Evolutionary conservation across 1,284 basidiomycete genomes (phyloP).

Genomic region (Lignosus rhinocerotis): DNA sequence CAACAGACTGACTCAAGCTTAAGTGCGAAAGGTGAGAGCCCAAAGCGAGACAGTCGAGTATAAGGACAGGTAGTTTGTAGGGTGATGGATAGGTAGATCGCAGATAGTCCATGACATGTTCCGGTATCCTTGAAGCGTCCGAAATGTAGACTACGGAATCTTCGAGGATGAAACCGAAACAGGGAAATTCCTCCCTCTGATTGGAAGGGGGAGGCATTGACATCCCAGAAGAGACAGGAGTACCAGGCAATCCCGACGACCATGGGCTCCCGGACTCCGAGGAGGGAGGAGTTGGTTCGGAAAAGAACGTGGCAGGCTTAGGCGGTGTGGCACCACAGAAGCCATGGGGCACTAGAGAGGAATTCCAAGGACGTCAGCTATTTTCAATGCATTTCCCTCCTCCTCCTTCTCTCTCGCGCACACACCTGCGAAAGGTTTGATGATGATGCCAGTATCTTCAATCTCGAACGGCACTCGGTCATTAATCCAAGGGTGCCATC

Average conservation of each 20-base stretch:
- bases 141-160: constrained; percentile 68
- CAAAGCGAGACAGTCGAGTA: constrained; percentile 73
- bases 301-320: constrained; percentile 25
- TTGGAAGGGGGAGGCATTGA: constrained; percentile 17
- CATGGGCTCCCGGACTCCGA: constrained; percentile 40
- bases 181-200: constrained; percentile 45
- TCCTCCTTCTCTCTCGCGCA: constrained; percentile 8
- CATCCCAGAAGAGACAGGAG: constrained; percentile 19
- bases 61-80: constrained; percentile 48
- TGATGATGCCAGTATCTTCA: constrained; percentile 56
- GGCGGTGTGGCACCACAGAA: constrained; percentile 5
- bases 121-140: constrained; percentile 75
- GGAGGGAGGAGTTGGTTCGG: constrained; percentile 40
- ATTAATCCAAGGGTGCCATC: constrained; percentile 72
- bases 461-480: constrained; percentile 67
- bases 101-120: constrained; percentile 62
- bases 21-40: constrained; percentile 69
- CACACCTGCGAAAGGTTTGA: constrained; percentile 70
- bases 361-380: constrained; percentile 4
- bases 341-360: constrained; percentile 1
- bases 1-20: constrained; percentile 61
- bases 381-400: neutral
- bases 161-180: constrained; percentile 74
- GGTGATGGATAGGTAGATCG: constrained; percentile 30
- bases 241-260: constrained; percentile 40